phyloP scores from a whole-genome alignment of 1,284 basidiomycete species.

The Coniophora puteana region DNA sequence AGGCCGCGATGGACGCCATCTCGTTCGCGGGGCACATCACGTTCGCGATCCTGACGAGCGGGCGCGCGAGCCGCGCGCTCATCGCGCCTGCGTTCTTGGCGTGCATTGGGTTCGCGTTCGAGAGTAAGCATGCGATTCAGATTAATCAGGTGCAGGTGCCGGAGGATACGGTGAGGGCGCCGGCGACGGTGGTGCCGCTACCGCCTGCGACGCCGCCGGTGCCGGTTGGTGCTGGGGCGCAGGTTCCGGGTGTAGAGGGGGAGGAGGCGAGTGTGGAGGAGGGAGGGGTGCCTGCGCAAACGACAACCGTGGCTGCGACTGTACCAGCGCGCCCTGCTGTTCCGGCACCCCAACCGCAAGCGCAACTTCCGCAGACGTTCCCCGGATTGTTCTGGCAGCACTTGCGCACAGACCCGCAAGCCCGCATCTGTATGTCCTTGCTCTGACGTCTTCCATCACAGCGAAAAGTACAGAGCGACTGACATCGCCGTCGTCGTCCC shows the following conservation, averaged over 20 bases:
- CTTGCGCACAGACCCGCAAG: constrained; percentile 65
- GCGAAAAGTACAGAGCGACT: too few relatives aligned
- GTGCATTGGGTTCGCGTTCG: constrained; percentile 65
- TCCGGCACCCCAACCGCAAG: constrained; percentile 14
- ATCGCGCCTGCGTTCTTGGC: constrained; percentile 81
- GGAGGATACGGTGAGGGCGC: constrained; percentile 57
- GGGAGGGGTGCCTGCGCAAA: constrained; percentile 7
- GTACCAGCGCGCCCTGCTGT: constrained; percentile 14
- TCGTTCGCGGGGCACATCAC: constrained; percentile 85
- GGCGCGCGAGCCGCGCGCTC: constrained; percentile 71
- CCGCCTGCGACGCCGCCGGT: constrained; percentile 27
- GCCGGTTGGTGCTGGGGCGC: constrained; percentile 8
- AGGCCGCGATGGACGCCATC: constrained; percentile 75
- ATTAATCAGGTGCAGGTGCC: constrained; percentile 82
- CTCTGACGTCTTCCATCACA: neutral
- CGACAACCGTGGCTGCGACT: neutral
- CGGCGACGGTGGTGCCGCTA: too few relatives aligned
- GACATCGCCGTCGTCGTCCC: too few relatives aligned
- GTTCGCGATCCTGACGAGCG: constrained; percentile 78
- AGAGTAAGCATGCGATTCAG: constrained; percentile 79
- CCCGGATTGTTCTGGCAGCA: constrained; percentile 51
- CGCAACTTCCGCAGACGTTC: constrained; percentile 34
- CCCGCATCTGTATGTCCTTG: constrained; percentile 55
- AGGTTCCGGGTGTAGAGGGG: too few relatives aligned
- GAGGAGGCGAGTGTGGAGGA: too few relatives aligned